Conservation (phyloP, 441 rosid genomes). For the Bruguiera hainesii region DNA sequence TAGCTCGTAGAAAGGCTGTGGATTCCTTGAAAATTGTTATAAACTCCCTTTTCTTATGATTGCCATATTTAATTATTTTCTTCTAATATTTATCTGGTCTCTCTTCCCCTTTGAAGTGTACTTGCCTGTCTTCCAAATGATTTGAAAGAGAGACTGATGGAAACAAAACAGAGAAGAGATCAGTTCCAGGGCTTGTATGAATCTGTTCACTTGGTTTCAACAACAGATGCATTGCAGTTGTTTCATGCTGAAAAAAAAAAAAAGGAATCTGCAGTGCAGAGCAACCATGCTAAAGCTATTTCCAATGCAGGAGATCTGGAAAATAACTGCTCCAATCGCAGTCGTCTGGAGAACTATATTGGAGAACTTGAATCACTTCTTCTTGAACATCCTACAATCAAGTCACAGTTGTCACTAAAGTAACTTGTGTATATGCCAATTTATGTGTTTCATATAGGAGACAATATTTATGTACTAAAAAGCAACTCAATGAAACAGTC, state of each 20-base stretch:
- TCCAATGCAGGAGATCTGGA: constrained; percentile 13
- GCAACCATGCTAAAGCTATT: constrained; percentile 26
- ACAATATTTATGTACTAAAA: not conserved
- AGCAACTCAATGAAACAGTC: not conserved
- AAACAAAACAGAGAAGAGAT: constrained; percentile 44
- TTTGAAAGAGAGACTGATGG: constrained; percentile 43
- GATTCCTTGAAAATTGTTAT: not conserved
- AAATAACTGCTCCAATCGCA: constrained; percentile 23
- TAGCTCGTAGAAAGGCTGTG: not conserved
- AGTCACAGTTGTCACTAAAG: constrained; percentile 17
- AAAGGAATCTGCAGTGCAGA: constrained; percentile 30
- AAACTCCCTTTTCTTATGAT: not conserved
- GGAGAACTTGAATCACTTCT: constrained; percentile 53
- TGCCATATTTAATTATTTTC: not conserved
- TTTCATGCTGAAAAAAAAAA: constrained; percentile 36
- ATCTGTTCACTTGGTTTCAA: constrained; percentile 44
- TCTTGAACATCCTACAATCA: constrained; percentile 45
- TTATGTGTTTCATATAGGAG: not conserved
- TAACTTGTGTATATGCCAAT: constrained; percentile 10
- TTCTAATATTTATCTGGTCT: constrained; percentile 4
- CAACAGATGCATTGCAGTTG: constrained; percentile 50
- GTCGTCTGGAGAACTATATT: constrained; percentile 32
- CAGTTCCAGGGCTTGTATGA: constrained; percentile 40
- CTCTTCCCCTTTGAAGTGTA: constrained; percentile 35
- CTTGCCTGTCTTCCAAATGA: constrained; percentile 56